Base-by-base conservation (phyloP, 2,329 filamentous ascomycete genomes). In the Penicillium psychrosexuale region DNA sequence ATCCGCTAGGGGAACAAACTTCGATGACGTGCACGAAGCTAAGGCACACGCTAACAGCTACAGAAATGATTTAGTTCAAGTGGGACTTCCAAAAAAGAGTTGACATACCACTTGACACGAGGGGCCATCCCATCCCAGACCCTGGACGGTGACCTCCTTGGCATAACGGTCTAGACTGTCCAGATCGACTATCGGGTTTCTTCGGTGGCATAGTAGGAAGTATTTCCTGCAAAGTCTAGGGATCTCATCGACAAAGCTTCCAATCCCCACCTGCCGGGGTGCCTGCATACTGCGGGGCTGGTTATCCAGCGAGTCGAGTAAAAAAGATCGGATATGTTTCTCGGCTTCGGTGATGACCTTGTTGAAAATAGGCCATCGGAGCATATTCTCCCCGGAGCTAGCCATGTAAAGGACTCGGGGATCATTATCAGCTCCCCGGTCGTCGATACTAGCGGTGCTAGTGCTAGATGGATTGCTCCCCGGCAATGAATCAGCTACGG, bases 51-150 rank as follows among this genome's bases (percentile, higher is more conserved):
- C 63, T 30, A 65, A 42, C 15, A 65, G 55, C 63, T 65, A 51
- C 24, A 13, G n/a, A 39, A 9, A 51, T 47, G 49, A 34, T 27
- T 49, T 43, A 59, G 47, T 28, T 28, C 28, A 24, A 31, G 15
- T 34, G 37, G 43, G n/a, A 31, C 12, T 30, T 34, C 13, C 33
- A 40, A 15, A 15, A 22, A 33, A 17, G 22, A 33, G 27, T 28
- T 24, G 30, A 57, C 63, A 37, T 51, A 65, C 63, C 60, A 65
- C 63, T 56, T 62, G 63, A 48, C 63, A 65, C n/a, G 63, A 64
- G 40, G 54, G 61, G 3, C 60, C 59, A 31, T 65, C 62, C 63
- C 61, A 65, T 40, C 60, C 59, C 37, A 64, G 46, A 8, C 63
- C 63, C 33, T 64, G 63, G 22, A 62, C 40, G 3, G 59, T 63